Base-by-base conservation (phyloP, 768 basidiomycete species). In the Sutorius australiensis region DNA sequence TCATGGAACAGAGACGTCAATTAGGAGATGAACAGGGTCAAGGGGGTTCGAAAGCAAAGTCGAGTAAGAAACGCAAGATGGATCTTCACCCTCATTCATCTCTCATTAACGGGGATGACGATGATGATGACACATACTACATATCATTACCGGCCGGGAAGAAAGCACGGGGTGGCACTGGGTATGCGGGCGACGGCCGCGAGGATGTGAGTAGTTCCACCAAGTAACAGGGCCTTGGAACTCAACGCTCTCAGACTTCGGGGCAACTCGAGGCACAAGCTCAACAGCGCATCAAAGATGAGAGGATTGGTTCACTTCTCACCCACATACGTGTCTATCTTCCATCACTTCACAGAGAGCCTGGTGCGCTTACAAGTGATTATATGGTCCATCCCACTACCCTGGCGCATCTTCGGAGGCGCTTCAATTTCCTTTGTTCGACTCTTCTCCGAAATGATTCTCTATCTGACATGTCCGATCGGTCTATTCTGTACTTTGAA, bases 361-460 rank as follows among this genome's bases (percentile, higher is more conserved):
- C 83, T 11, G 92, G 92, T 14, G 84, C 84, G 36, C 81, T 81
- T 56, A 81, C 92, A 2, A 92, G 91, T 58, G 95, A 98, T 73
- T 95, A 90, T 63, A 79, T 93, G 62, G 86, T 88, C n/a, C 90
- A 93, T 62, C 94, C 94, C 2, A 95, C 92, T 3, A 83, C 93
- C 3, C 75, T 98, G 34, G 92, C 93, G 10, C 95, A 95, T 71
- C 84, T 98, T 50, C 83, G 95, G 38, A 75, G 95, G 58, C 80
- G 94, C 32, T 97, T 97, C 74, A 95, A 93, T 65, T 84, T 84
- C 64, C 81, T 97, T 51, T 86, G 88, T 61, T 92, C 89, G 56
- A 82, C 86, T 33, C 81, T 97, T 38, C 77, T 97, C 37, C 80
- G 91, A 56, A 95, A 95, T 61, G 94, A 97, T 68, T 95, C 95